These are phyloP conservation scores for Penicillium alfredii DNA, from an alignment of 495 filamentous ascomycete genomes.

Conservation along the genomic window DNA sequence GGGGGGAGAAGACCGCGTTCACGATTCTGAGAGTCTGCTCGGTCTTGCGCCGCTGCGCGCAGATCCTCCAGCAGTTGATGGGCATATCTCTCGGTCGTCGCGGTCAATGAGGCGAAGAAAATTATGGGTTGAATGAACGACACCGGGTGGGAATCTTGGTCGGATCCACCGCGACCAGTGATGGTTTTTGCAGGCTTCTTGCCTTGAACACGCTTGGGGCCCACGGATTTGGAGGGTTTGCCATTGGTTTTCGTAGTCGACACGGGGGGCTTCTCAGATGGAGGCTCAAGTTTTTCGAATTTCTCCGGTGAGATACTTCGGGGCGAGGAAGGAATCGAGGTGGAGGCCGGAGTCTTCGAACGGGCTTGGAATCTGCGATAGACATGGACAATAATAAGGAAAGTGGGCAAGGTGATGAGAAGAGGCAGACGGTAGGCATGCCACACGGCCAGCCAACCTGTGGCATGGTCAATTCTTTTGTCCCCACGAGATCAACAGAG, in stretches of 20 bases:
- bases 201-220: constrained; percentile 38
- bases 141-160: constrained; percentile 13
- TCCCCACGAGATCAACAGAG: constrained; percentile 1
- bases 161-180: constrained; percentile 15
- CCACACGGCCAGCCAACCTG: constrained; percentile 35
- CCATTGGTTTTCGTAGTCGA: constrained; percentile 8
- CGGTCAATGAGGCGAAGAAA: constrained; percentile 84
- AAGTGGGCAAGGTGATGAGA: constrained; percentile 23
- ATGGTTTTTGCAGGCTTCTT: constrained; percentile 30
- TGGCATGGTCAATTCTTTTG: not conserved
- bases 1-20: constrained; percentile 48
- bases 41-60: constrained; percentile 26
- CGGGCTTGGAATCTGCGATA: constrained; percentile 21
- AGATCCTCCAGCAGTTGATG: constrained; percentile 51
- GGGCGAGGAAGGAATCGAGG: constrained; percentile 33
- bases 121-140: constrained; percentile 64
- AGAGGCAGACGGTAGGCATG: constrained; percentile 36
- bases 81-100: constrained; percentile 66
- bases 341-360: constrained; percentile 24
- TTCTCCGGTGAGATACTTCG: constrained; percentile 29
- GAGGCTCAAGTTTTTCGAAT: constrained; percentile 5
- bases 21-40: constrained; percentile 23
- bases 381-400: constrained; percentile 21
- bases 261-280: constrained; percentile 5
- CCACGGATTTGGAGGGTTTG: constrained; percentile 13